These are phyloP conservation scores for Yamadazyma oceani DNA, from an alignment of 1,139 yeast genomes.

Conservation along the genomic window DNA sequence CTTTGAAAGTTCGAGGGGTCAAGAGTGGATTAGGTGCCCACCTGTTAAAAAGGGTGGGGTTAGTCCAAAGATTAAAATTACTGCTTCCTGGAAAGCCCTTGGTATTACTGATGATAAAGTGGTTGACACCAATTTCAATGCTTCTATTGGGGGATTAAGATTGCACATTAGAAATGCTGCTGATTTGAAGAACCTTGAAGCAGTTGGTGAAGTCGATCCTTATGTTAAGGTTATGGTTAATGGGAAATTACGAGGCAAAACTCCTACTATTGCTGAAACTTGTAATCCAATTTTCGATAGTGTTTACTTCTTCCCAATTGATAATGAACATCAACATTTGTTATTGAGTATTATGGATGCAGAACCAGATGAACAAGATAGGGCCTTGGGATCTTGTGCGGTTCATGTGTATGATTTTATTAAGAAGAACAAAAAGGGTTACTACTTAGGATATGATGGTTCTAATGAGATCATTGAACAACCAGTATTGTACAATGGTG, in stretches of 20 bases:
- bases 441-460: constrained; percentile 53
- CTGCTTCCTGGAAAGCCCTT: constrained; percentile 73
- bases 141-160: constrained; percentile 68
- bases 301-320: constrained; percentile 61
- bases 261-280: constrained; percentile 56
- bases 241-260: constrained; percentile 56
- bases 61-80: constrained; percentile 51
- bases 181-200: constrained; percentile 58
- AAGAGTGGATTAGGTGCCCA: constrained; percentile 48
- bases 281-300: constrained; percentile 57
- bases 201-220: constrained; percentile 73
- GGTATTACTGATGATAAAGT: constrained; percentile 51
- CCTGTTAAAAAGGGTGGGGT: constrained; percentile 34
- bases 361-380: constrained; percentile 61
- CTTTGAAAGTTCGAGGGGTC: constrained; percentile 53
- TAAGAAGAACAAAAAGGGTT: constrained; percentile 46
- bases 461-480: constrained; percentile 45
- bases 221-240: constrained; percentile 59
- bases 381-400: constrained; percentile 60
- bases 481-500: constrained; percentile 44
- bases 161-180: constrained; percentile 56
- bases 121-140: constrained; percentile 42
- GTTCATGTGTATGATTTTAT: constrained; percentile 52
- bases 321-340: constrained; percentile 61
- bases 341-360: constrained; percentile 63